Base-by-base conservation (phyloP, 2,329 filamentous ascomycete species). In the Fusarium chlamydosporum region DNA sequence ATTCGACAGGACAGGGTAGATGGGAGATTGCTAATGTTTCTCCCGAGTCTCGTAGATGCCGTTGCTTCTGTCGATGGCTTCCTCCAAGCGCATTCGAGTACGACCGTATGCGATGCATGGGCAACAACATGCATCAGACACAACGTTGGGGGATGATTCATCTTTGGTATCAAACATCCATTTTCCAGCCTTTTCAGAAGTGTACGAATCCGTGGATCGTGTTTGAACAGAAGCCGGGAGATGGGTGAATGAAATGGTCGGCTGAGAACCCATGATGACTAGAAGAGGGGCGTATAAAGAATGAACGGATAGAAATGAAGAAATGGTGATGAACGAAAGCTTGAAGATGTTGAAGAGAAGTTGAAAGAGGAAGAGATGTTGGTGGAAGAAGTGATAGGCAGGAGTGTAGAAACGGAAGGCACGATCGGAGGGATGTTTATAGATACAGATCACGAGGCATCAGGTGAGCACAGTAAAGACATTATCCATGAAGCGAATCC, bases 51-150 rank as follows among this genome's bases (percentile, higher is more conserved):
- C 45, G n/a, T n/a, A 33, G 51, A 42, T 40, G 40, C 66, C 56
- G 5, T 59, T 33, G 34, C n/a, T 10, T 43, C 26, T 26, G 34
- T 57, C 16, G 4, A 5, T 4, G 34, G 55, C 60, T 16, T 35
- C 23, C 4, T 42, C 23, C 7, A 65, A 47, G n/a, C 50, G 55
- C 45, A 29, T n/a, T n/a, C 35, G 41, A n/a, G 50, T 15, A 26
- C 63, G 63, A 8, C 54, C 55, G 34, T 61, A 66, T 7, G 54
- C 61, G 8, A 60, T 8, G 9, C 63, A 66, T 23, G 63, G 55
- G 16, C 63, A 66, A 16, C 35, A 65, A 9, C 18, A 7, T 11
- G 50, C 27, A 31, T 66, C 43, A 6, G 12, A 16, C 3, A n/a
- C 12, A 8, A 11, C 2, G 1, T 4, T 12, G 7, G n/a, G 10